Evolutionary conservation across 805 yeast genomes (phyloP).

Genomic region (Monosporozyma solicola): DNA sequence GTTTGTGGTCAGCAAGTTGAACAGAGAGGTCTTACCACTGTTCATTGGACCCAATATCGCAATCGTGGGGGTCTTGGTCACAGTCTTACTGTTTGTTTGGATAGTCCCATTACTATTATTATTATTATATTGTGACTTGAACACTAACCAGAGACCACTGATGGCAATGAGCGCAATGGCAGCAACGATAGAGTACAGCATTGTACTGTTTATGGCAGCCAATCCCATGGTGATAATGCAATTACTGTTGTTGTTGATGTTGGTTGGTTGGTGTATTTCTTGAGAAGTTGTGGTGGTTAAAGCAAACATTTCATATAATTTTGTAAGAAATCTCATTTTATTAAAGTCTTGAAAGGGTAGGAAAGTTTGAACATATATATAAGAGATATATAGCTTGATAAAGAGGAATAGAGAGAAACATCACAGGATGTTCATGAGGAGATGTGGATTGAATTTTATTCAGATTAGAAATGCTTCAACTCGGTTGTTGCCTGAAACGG

Average conservation of each 20-base stretch:
- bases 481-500: constrained; percentile 48
- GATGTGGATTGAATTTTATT: background rate
- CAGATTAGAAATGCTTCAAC: constrained; percentile 10
- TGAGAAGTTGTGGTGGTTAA: background rate
- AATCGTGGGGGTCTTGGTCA: constrained; percentile 12
- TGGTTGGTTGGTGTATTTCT: background rate
- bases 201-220: background rate
- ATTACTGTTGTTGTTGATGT: background rate
- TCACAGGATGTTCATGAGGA: background rate
- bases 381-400: background rate
- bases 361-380: background rate
- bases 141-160: background rate
- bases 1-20: constrained; percentile 24
- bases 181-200: background rate
- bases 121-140: background rate
- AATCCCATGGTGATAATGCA: background rate
- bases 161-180: background rate
- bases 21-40: constrained; percentile 60
- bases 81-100: background rate
- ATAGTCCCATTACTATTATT: background rate
- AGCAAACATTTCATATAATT: too few relatives aligned
- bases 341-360: background rate
- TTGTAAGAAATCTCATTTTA: background rate
- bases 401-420: background rate
- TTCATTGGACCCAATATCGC: constrained; percentile 56